These are phyloP conservation scores for Fusarium buharicum DNA, from an alignment of 2,329 filamentous ascomycete species.

Conservation along the genomic window DNA sequence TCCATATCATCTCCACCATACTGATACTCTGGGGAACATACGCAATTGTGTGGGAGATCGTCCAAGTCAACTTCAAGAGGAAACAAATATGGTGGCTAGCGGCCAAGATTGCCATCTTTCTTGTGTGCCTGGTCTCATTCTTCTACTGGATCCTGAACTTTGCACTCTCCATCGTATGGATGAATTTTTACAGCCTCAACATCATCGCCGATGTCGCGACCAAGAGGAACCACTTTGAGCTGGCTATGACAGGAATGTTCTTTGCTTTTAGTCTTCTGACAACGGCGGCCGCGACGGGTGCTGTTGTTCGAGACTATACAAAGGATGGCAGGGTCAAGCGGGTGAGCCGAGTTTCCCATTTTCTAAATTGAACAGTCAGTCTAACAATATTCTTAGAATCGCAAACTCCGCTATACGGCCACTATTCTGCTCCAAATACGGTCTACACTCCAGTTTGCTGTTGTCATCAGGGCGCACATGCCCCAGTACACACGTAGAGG, in stretches of 20 bases:
- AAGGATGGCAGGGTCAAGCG: constrained; percentile 1
- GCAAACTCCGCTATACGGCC: constrained; percentile 1
- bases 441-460: constrained; percentile 6
- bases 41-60: constrained; percentile 12
- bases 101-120: constrained; percentile 14
- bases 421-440: constrained; percentile 13
- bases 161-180: constrained; percentile 21
- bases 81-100: constrained; percentile 10
- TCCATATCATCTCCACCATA: constrained; percentile 16
- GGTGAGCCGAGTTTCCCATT: neutral
- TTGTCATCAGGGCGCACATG: constrained; percentile 2
- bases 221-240: constrained; percentile 22
- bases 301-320: constrained; percentile 3
- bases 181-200: constrained; percentile 19
- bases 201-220: constrained; percentile 16
- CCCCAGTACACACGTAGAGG: constrained; percentile 7
- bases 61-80: constrained; percentile 1
- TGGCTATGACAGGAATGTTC: constrained; percentile 14
- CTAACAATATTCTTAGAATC: neutral
- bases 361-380: neutral
- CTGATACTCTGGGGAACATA: constrained; percentile 27
- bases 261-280: constrained; percentile 22
- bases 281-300: constrained; percentile 1
- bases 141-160: constrained; percentile 20
- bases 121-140: constrained; percentile 17